Evolutionary conservation across 2,329 filamentous ascomycete genomes (phyloP).

Genomic region (Zasmidium angulare): DNA sequence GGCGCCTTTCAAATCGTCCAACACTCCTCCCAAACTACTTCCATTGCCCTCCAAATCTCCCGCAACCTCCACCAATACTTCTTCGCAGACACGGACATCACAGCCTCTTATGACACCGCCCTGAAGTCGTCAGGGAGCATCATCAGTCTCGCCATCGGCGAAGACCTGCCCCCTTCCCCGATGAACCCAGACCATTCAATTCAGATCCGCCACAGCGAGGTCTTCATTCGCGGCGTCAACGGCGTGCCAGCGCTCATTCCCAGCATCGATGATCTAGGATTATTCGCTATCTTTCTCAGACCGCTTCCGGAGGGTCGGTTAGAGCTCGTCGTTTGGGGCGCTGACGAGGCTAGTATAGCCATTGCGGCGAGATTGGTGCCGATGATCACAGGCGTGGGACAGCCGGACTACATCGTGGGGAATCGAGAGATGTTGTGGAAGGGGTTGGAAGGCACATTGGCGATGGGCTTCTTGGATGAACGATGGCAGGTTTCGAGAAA

Average conservation of each 20-base stretch:
- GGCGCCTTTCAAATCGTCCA: constrained; percentile 47
- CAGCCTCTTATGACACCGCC: constrained; percentile 23
- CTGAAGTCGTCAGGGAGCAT: constrained; percentile 43
- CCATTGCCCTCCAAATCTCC: constrained; percentile 54
- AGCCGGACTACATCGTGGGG: constrained; percentile 58
- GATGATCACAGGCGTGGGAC: constrained; percentile 56
- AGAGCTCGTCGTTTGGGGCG: constrained; percentile 59
- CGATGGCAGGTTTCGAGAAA: constrained; percentile 52
- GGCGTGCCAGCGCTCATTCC: background rate
- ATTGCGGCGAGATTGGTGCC: constrained; percentile 56
- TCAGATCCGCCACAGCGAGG: constrained; percentile 9
- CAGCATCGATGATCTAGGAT: constrained; percentile 23
- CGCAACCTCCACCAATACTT: constrained; percentile 61
- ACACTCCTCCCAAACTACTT: constrained; percentile 30
- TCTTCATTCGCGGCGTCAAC: constrained; percentile 11
- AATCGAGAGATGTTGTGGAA: constrained; percentile 49
- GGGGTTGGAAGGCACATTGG: constrained; percentile 52
- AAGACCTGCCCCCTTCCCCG: constrained; percentile 21
- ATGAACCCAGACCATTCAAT: constrained; percentile 34
- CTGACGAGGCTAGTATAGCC: constrained; percentile 47
- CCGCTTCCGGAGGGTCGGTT: constrained; percentile 49
- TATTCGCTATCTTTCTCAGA: constrained; percentile 54
- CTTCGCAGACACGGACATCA: constrained; percentile 51
- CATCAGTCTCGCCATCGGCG: constrained; percentile 41
- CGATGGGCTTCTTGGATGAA: constrained; percentile 57